phyloP scores from a whole-genome alignment of 2,329 filamentous ascomycete species.

The Zelopaecilomyces penicillatus region DNA sequence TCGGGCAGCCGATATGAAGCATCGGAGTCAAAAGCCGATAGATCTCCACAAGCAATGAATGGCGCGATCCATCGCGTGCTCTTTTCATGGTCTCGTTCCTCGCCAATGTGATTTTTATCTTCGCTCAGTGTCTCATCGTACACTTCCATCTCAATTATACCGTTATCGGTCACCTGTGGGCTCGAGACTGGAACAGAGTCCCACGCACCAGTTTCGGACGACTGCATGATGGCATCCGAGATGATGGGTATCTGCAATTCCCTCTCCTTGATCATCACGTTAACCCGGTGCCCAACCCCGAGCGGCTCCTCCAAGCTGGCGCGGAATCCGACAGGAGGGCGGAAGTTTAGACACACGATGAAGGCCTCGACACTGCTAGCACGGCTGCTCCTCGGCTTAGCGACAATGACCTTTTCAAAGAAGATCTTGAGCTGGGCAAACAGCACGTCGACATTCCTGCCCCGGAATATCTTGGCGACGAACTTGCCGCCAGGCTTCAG shows the following conservation, averaged over 20 bases:
- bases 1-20: constrained; percentile 86
- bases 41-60: constrained; percentile 93
- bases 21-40: constrained; percentile 92
- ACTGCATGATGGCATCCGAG: constrained; percentile 37
- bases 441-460: constrained; percentile 88
- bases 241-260: constrained; percentile 31
- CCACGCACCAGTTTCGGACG: constrained; percentile 37
- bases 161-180: constrained; percentile 17
- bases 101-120: constrained; percentile 15
- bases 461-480: constrained; percentile 95
- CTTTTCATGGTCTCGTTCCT: constrained; percentile 17
- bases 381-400: constrained; percentile 89
- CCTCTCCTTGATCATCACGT: constrained; percentile 39
- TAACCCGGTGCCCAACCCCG: constrained; percentile 51
- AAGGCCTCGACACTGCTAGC: constrained; percentile 96
- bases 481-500: constrained; percentile 90
- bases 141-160: constrained; percentile 39
- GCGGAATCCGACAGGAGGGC: constrained; percentile 66
- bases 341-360: constrained; percentile 87
- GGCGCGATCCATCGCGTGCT: constrained; percentile 76
- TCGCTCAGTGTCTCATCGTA: constrained; percentile 31
- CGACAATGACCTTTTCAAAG: constrained; percentile 76
- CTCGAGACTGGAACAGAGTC: constrained; percentile 16
- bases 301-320: constrained; percentile 69
- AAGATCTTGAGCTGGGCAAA: constrained; percentile 91